A percentile compares a stretch with the other conserved stretches of the same genome.
Evolutionary conservation across 306 rosid species (phyloP).

Genomic region (Dryas alaskensis): DNA sequence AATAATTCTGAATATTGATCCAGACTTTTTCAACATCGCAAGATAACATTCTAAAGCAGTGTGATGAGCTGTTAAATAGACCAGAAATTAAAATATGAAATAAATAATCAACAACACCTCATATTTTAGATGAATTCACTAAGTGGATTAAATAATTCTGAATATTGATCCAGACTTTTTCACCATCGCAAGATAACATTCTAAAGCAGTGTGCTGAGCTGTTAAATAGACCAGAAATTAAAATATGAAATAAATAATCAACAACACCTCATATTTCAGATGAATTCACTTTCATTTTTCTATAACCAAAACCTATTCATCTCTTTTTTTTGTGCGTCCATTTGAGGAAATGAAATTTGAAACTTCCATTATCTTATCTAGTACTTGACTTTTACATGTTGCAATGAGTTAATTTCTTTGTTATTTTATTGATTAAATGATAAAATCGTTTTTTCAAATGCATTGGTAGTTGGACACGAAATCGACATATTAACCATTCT

Average conservation of each 20-base stretch:
- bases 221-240: slow-evolving; percentile 1
- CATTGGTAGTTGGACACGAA: slow-evolving; percentile 10
- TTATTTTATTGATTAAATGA: not conserved
- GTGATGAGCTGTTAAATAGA: not conserved
- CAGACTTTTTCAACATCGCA: not conserved
- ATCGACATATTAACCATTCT: not conserved
- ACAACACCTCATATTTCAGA: slow-evolving; percentile 2
- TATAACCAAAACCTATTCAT: not conserved
- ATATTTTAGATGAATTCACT: not conserved
- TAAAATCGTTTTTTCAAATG: slow-evolving; percentile 15
- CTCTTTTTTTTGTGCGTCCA: too few species aligned
- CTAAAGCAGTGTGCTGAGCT: not conserved
- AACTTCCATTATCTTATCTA: not conserved
- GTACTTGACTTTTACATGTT: slow-evolving; percentile 4
- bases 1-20: not conserved
- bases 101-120: slow-evolving; percentile 2
- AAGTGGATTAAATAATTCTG: not conserved
- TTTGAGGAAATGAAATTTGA: not conserved
- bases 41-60: not conserved
- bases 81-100: not conserved
- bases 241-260: not conserved
- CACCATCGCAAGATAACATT: not conserved
- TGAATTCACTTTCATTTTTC: not conserved
- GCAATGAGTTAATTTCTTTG: not conserved
- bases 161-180: not conserved